These are phyloP conservation scores for Eragrostis curvula DNA, from an alignment of 176 grass and related monocot species.

Conservation along the genomic window DNA sequence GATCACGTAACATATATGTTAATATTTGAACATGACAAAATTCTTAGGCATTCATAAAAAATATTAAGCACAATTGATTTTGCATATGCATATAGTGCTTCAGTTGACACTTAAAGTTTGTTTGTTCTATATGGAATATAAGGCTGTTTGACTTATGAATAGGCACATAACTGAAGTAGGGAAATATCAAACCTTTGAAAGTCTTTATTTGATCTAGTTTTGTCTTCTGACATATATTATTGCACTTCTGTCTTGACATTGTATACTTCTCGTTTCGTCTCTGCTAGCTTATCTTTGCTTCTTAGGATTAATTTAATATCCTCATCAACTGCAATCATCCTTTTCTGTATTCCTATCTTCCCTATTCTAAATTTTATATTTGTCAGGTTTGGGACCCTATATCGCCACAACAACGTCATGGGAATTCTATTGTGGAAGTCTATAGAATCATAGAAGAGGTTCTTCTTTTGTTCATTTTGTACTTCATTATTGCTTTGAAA, in stretches of 20 bases:
- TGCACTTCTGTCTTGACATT: constrained; percentile 20
- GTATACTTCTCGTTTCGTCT: constrained; percentile 9
- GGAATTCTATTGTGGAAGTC: constrained; percentile 92
- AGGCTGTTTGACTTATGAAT: neutral
- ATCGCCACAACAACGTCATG: constrained; percentile 96
- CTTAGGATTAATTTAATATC: constrained; percentile 21
- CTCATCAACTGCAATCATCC: constrained; percentile 4
- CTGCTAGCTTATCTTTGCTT: constrained; percentile 20
- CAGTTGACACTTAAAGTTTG: constrained; percentile 2
- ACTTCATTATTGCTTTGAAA: constrained; percentile 17
- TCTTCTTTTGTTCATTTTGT: constrained; percentile 38
- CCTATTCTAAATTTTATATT: constrained; percentile 39
- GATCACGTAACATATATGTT: neutral
- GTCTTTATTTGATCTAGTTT: neutral
- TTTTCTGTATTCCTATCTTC: constrained; percentile 18
- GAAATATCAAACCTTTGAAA: neutral
- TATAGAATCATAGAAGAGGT: constrained; percentile 99
- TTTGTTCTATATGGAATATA: neutral
- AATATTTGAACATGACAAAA: neutral
- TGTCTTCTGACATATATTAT: constrained; percentile 2
- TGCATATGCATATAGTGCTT: neutral
- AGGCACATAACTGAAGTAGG: neutral
- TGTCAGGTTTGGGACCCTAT: constrained; percentile 92
- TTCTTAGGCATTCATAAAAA: neutral
- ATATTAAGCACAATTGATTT: neutral